phyloP scores from a whole-genome alignment of 176 grass and related monocot genomes.

The Poa pratensis region DNA sequence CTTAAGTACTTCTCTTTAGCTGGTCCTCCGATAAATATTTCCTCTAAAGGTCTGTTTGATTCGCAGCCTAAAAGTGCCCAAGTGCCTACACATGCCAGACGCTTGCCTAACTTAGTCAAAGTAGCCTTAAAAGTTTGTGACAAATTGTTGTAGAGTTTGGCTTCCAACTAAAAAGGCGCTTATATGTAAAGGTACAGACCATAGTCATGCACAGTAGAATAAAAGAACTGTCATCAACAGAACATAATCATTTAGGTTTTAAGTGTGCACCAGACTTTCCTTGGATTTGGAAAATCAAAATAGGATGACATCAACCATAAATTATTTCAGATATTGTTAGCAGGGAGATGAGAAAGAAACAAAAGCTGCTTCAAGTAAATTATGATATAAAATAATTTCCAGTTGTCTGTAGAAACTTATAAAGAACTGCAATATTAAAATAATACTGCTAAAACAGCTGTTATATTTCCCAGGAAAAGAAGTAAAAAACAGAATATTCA shows the following conservation, averaged over 20 bases:
- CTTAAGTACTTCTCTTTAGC: neutral
- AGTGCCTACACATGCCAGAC: neutral
- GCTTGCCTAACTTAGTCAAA: neutral
- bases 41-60: neutral
- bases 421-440: neutral
- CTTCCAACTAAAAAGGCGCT: neutral
- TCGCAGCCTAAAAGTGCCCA: neutral
- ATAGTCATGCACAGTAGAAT: too few species aligned
- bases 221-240: too few species aligned
- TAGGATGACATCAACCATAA: neutral
- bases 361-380: neutral
- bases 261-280: neutral
- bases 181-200: too few species aligned
- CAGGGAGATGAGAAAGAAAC: neutral
- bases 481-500: too few species aligned
- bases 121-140: neutral
- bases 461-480: slow-evolving; percentile 39
- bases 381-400: neutral
- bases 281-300: neutral
- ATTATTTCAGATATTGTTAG: neutral
- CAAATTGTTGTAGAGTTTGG: neutral
- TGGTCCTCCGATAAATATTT: neutral
- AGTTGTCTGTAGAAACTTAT: neutral
- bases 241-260: too few species aligned
- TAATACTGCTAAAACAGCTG: slow-evolving; percentile 2